phyloP scores from a whole-genome alignment of 2,329 filamentous ascomycete genomes.

The Claviceps sorghi region DNA sequence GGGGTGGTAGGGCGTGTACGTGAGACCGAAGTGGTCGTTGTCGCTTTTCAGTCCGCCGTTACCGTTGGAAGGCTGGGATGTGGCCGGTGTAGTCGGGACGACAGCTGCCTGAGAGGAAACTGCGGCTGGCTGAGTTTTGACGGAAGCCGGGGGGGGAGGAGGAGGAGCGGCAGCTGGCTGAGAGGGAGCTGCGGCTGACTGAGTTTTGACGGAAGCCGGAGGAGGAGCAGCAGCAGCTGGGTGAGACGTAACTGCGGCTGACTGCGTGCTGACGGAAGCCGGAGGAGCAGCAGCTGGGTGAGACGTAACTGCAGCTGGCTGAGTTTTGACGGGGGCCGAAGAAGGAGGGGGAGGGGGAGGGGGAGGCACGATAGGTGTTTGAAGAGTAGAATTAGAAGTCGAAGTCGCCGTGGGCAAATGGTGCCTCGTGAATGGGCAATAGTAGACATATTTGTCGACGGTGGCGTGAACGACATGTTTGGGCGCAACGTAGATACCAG shows the following conservation, averaged over 20 bases:
- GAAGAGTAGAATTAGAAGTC: not conserved
- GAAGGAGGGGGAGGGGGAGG: not conserved
- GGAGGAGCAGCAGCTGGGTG: not conserved
- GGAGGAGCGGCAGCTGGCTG: constrained; percentile 5
- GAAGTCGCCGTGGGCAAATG: constrained; percentile 19
- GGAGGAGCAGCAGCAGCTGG: not conserved
- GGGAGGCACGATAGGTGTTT: too few relatives aligned
- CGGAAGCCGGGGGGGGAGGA: not conserved
- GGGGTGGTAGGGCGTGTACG: constrained; percentile 61
- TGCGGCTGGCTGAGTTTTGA: not conserved
- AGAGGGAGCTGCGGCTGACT: not conserved
- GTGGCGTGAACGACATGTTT: constrained; percentile 53
- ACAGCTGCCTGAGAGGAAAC: not conserved
- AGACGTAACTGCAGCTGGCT: constrained; percentile 2
- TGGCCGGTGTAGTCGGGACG: too few relatives aligned
- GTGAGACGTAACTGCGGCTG: too few relatives aligned
- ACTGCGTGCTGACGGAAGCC: not conserved
- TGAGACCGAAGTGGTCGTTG: constrained; percentile 55
- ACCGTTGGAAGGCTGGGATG: too few relatives aligned
- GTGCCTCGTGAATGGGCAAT: constrained; percentile 18
- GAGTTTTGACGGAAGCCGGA: not conserved
- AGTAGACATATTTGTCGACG: constrained; percentile 45
- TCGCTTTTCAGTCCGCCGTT: constrained; percentile 20
- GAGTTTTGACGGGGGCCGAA: constrained; percentile 10
- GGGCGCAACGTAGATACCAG: constrained; percentile 60